Conservation (phyloP, 2,329 filamentous ascomycete genomes). For the Aspergillus pseudoglaucus region DNA sequence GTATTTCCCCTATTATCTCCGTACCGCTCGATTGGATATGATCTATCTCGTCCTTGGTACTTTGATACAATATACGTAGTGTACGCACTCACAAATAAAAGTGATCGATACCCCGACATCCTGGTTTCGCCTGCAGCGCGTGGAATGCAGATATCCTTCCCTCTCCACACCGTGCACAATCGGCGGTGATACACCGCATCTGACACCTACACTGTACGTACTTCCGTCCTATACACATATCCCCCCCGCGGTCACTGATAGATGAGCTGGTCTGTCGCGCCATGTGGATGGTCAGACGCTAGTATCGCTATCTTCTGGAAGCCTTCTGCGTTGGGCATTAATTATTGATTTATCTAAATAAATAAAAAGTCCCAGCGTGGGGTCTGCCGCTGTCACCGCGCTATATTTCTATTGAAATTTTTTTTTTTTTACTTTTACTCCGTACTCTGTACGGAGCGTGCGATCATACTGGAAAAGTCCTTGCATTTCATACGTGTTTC, state of each 20-base stretch:
- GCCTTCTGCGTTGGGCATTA: too few species aligned
- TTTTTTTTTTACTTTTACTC: not conserved
- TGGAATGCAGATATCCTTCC: not conserved
- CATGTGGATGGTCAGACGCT: too few species aligned
- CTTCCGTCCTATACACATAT: too few species aligned
- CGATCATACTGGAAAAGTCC: not conserved
- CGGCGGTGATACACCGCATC: slow-evolving; percentile 1
- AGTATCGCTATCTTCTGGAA: too few species aligned
- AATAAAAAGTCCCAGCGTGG: not conserved
- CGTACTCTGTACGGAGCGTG: not conserved
- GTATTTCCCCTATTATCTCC: not conserved
- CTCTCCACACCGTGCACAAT: not conserved
- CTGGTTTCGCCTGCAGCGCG: not conserved
- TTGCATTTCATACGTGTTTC: not conserved
- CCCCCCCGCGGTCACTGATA: too few species aligned
- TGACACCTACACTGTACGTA: too few species aligned
- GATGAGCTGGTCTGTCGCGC: too few species aligned
- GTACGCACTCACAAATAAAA: not conserved
- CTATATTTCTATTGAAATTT: not conserved
- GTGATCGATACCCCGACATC: not conserved
- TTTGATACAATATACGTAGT: not conserved
- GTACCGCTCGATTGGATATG: not conserved
- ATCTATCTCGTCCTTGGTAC: not conserved
- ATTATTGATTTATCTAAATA: too few species aligned
- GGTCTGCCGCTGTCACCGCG: not conserved